Percentiles rank a stretch among this genome's conserved stretches.
Evolutionary conservation across 139 green algal genomes (phyloP).

Genomic region (Edaphochlamys debaryana): DNA sequence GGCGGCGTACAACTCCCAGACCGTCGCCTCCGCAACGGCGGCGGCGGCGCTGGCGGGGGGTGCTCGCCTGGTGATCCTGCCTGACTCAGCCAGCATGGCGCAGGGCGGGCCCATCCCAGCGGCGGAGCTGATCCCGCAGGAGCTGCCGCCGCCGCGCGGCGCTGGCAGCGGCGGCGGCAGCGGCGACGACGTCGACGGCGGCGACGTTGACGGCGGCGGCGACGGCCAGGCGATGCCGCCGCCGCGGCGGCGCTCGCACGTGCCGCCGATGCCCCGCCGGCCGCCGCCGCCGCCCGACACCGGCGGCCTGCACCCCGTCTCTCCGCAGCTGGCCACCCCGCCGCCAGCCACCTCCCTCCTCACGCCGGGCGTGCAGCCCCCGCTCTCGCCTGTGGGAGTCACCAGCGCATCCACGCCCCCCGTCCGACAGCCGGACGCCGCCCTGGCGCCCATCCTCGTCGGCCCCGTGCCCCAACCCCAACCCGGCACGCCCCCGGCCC

Average conservation of each 20-base stretch:
- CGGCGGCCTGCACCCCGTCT: neutral
- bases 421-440: neutral
- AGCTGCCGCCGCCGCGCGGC: neutral
- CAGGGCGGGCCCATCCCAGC: too few species aligned
- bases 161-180: neutral
- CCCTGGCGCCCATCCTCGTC: constrained; percentile 2
- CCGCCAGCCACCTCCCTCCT: constrained; percentile 25
- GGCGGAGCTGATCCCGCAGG: too few species aligned
- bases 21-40: neutral
- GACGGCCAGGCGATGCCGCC: constrained; percentile 25
- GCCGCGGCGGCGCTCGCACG: constrained; percentile 12
- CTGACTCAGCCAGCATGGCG: too few species aligned
- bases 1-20: too few species aligned
- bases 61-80: too few species aligned
- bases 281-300: neutral
- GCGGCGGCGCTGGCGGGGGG: neutral
- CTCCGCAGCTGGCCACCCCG: constrained; percentile 28
- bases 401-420: too few species aligned
- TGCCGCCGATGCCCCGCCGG: constrained; percentile 4
- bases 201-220: neutral
- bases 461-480: neutral
- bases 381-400: neutral
- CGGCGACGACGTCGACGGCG: neutral
- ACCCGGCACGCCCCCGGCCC: too few species aligned
- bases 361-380: constrained; percentile 22